These are phyloP conservation scores for Chalciporus pseudorubinellus DNA, from an alignment of 768 basidiomycete genomes.

Conservation along the genomic window DNA sequence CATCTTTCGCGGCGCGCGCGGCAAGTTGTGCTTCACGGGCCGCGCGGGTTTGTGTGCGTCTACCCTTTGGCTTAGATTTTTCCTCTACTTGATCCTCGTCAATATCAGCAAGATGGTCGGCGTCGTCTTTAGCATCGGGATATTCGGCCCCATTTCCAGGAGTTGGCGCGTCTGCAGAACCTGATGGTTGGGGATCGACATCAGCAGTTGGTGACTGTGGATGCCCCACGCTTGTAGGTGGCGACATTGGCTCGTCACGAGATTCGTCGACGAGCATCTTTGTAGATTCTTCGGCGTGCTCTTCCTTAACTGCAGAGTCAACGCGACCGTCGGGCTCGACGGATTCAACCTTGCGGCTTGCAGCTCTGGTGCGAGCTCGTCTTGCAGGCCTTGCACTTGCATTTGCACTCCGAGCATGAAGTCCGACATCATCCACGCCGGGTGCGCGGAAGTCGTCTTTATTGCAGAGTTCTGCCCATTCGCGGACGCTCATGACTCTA, in stretches of 20 bases:
- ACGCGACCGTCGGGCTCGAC: slow-evolving; percentile 41
- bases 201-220: slow-evolving; percentile 21
- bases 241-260: slow-evolving; percentile 23
- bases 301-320: slow-evolving; percentile 43
- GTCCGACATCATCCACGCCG: slow-evolving; percentile 64
- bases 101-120: slow-evolving; percentile 7
- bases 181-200: slow-evolving; percentile 2
- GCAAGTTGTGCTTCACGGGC: slow-evolving; percentile 50
- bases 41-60: slow-evolving; percentile 42
- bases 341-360: slow-evolving; percentile 37
- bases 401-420: slow-evolving; percentile 44
- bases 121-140: slow-evolving; percentile 15
- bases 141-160: slow-evolving; percentile 10
- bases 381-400: slow-evolving; percentile 34
- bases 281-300: slow-evolving; percentile 28
- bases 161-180: not conserved
- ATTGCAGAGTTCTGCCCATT: slow-evolving; percentile 78
- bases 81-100: slow-evolving; percentile 33
- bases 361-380: slow-evolving; percentile 45
- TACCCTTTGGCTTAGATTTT: slow-evolving; percentile 39
- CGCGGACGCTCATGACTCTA: slow-evolving; percentile 76
- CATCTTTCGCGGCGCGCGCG: slow-evolving; percentile 41
- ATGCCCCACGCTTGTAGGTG: slow-evolving; percentile 25
- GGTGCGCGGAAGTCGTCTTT: slow-evolving; percentile 74
- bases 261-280: slow-evolving; percentile 5